Percentiles rank a stretch among this genome's conserved stretches.
Evolutionary conservation across 495 filamentous ascomycete species (phyloP).

Genomic region (Hypoxylon fuscum): DNA sequence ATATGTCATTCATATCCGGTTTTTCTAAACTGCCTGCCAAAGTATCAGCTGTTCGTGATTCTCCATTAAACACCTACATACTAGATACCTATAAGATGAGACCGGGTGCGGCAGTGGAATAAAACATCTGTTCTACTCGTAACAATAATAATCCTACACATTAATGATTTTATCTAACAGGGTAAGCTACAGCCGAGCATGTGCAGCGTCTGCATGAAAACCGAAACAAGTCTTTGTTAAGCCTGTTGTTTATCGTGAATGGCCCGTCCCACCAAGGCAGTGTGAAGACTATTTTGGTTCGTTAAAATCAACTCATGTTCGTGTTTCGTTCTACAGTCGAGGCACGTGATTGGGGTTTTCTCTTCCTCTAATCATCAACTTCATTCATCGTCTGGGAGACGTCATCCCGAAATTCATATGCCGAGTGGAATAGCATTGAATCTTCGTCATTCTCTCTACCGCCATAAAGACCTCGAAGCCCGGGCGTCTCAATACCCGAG

Average conservation of each 20-base stretch:
- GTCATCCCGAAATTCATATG: slow-evolving; percentile 22
- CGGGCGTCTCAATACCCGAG: slow-evolving; percentile 47
- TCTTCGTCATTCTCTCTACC: slow-evolving; percentile 59
- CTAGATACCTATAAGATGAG: slow-evolving; percentile 10
- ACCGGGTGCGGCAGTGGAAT: slow-evolving; percentile 1
- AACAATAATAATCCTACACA: slow-evolving; percentile 6
- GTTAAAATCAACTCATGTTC: not conserved
- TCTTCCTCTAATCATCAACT: not conserved
- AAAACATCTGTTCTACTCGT: slow-evolving; percentile 7
- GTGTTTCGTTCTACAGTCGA: not conserved
- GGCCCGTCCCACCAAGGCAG: not conserved
- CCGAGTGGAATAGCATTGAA: slow-evolving; percentile 46
- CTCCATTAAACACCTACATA: too few relatives aligned
- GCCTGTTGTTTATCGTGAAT: slow-evolving; percentile 3
- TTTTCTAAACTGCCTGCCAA: too few relatives aligned
- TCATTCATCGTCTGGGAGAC: slow-evolving; percentile 9
- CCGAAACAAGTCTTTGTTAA: slow-evolving; percentile 8
- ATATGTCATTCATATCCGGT: too few relatives aligned
- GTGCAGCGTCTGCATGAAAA: slow-evolving; percentile 2
- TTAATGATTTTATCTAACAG: slow-evolving; percentile 3
- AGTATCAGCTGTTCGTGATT: slow-evolving; percentile 26
- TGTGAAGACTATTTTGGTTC: slow-evolving; percentile 13
- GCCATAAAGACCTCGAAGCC: slow-evolving; percentile 56
- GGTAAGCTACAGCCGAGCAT: not conserved
- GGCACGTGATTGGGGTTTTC: slow-evolving; percentile 1